Evolutionary conservation across 2,329 filamentous ascomycete species (phyloP).

Genomic region (Neurospora sp.): DNA sequence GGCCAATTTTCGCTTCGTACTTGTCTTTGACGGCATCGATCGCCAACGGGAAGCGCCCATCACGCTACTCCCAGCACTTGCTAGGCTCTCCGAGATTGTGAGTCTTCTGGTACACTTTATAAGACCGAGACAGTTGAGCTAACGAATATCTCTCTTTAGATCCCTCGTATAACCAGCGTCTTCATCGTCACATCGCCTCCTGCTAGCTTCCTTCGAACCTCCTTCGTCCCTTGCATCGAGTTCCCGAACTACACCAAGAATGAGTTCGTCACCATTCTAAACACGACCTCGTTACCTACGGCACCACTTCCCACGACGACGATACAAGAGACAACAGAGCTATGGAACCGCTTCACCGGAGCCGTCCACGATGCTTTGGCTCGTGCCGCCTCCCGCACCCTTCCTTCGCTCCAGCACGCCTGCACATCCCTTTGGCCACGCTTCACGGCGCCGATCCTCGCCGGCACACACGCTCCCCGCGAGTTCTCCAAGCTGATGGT

Average conservation of each 20-base stretch:
- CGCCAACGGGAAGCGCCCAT: constrained; percentile 68
- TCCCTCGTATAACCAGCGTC: constrained; percentile 66
- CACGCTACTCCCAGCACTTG: constrained; percentile 71
- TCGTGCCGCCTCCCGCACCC: constrained; percentile 68
- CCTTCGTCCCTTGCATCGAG: constrained; percentile 64
- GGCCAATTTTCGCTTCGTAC: constrained; percentile 51
- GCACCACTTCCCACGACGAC: constrained; percentile 38
- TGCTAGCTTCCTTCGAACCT: constrained; percentile 56
- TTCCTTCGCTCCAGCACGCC: constrained; percentile 60
- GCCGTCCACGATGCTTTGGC: constrained; percentile 82
- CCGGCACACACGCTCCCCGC: constrained; percentile 61
- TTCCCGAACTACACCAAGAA: constrained; percentile 78
- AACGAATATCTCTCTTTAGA: constrained; percentile 37
- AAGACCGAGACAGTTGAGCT: background rate
- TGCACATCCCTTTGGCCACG: constrained; percentile 72
- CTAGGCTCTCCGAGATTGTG: constrained; percentile 71
- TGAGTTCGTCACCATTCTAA: constrained; percentile 69
- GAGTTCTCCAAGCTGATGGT: constrained; percentile 82
- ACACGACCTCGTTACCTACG: constrained; percentile 41
- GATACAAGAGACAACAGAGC: constrained; percentile 47
- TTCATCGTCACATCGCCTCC: constrained; percentile 67
- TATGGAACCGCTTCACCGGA: constrained; percentile 72
- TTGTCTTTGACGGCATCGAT: constrained; percentile 85
- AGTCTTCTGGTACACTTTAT: constrained; percentile 21
- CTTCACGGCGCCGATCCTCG: constrained; percentile 69